Percentiles rank a stretch among this genome's conserved stretches.
Evolutionary conservation across 2,329 filamentous ascomycete genomes (phyloP).

Genomic region (Gnomoniopsis sp.): DNA sequence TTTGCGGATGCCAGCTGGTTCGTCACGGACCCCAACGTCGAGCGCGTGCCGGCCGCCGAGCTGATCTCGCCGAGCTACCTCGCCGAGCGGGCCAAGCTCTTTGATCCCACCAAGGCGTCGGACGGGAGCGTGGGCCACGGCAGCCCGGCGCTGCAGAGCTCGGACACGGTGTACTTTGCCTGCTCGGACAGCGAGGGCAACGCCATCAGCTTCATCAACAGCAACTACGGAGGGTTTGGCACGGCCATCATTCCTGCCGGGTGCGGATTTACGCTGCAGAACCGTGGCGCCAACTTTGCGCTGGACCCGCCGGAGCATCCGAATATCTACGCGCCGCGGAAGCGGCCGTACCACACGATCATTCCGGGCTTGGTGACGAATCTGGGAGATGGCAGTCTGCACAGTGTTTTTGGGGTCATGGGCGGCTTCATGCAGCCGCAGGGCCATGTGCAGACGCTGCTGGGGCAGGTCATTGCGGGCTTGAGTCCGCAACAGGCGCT

Average conservation of each 20-base stretch:
- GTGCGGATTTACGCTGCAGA: slow-evolving; percentile 92
- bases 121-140: slow-evolving; percentile 67
- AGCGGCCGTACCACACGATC: slow-evolving; percentile 96
- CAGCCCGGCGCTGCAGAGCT: slow-evolving; percentile 75
- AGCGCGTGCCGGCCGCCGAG: slow-evolving; percentile 64
- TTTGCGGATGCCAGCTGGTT: slow-evolving; percentile 92
- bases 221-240: slow-evolving; percentile 87
- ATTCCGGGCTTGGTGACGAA: slow-evolving; percentile 91
- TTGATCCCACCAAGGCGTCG: slow-evolving; percentile 58
- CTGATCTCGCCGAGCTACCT: slow-evolving; percentile 75
- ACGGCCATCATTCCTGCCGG: slow-evolving; percentile 79
- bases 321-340: slow-evolving; percentile 75
- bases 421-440: slow-evolving; percentile 98
- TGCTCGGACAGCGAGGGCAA: slow-evolving; percentile 81
- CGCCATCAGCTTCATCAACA: slow-evolving; percentile 95
- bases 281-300: slow-evolving; percentile 84
- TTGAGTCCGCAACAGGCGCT: slow-evolving; percentile 83
- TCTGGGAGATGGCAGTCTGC: slow-evolving; percentile 65
- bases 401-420: slow-evolving; percentile 94
- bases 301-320: slow-evolving; percentile 65
- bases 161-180: slow-evolving; percentile 93
- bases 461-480: slow-evolving; percentile 83
- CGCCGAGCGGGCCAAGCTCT: slow-evolving; percentile 61
- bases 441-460: slow-evolving; percentile 87
- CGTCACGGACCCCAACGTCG: slow-evolving; percentile 76